Conservation (phyloP, 371 early-diverging fungal species). For the Lichtheimia ramosa region DNA sequence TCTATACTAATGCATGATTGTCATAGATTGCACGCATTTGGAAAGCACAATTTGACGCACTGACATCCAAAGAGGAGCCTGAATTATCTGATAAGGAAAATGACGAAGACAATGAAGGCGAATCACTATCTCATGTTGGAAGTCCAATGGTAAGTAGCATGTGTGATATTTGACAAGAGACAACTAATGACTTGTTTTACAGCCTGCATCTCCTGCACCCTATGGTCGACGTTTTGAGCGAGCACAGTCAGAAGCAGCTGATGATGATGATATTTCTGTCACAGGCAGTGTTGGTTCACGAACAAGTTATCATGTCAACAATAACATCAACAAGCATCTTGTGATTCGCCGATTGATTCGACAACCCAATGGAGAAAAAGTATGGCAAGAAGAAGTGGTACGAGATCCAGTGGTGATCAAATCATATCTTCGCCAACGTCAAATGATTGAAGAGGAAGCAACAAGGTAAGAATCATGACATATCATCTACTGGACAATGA, state of each 20-base stretch:
- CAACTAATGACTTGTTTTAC: too few relatives aligned
- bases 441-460: conserved; percentile 75
- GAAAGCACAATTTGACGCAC: conserved; percentile 82
- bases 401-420: conserved; percentile 86
- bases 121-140: conserved; percentile 34
- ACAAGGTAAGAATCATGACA: conserved; percentile 25
- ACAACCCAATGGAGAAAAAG: conserved; percentile 65
- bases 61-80: conserved; percentile 60
- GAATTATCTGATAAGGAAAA: conserved; percentile 43
- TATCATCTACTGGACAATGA: too few relatives aligned
- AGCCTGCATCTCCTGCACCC: conserved; percentile 27
- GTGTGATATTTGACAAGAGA: neutral
- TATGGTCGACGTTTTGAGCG: conserved; percentile 37
- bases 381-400: conserved; percentile 79
- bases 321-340: conserved; percentile 59
- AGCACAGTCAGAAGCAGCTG: conserved; percentile 40
- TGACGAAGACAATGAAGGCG: conserved; percentile 41
- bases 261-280: conserved; percentile 61
- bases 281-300: conserved; percentile 60
- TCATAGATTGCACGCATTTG: conserved; percentile 84
- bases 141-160: conserved; percentile 36
- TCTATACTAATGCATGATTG: neutral
- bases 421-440: conserved; percentile 83
- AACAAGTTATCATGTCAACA: conserved; percentile 51
- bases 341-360: conserved; percentile 65